Conservation (phyloP, 2,329 filamentous ascomycete species). For the Cladosporium sp. region DNA sequence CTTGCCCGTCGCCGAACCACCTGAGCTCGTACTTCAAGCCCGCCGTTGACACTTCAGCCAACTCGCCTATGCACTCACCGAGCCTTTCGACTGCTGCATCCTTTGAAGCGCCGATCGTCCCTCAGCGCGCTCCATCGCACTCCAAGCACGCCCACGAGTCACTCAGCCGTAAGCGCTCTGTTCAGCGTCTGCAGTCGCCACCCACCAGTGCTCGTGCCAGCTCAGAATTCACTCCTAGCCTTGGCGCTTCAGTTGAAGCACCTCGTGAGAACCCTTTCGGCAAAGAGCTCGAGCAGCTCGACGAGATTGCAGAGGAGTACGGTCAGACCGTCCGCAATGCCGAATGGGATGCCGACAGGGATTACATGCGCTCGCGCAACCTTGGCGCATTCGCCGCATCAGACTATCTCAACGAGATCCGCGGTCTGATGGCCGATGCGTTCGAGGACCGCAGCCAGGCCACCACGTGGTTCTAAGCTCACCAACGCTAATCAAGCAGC, state of each 20-base stretch:
- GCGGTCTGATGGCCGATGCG: conserved; percentile 57
- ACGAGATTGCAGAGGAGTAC: conserved; percentile 89
- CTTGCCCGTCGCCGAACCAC: conserved; percentile 51
- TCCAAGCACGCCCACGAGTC: conserved; percentile 82
- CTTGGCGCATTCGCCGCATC: conserved; percentile 70
- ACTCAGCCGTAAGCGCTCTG: conserved; percentile 64
- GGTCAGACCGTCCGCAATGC: conserved; percentile 54
- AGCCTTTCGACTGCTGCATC: conserved; percentile 52
- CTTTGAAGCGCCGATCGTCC: conserved; percentile 62
- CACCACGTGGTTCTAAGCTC: conserved; percentile 6
- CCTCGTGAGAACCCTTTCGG: conserved; percentile 68
- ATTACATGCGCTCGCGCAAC: conserved; percentile 64
- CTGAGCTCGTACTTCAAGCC: conserved; percentile 55
- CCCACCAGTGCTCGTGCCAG: conserved; percentile 51
- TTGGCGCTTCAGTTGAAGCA: conserved; percentile 42
- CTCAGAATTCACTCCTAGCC: conserved; percentile 50
- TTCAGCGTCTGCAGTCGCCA: conserved; percentile 41
- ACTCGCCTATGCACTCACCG: conserved; percentile 43
- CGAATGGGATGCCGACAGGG: conserved; percentile 69
- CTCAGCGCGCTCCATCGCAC: conserved; percentile 76
- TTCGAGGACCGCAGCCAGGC: conserved; percentile 20
- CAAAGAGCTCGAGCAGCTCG: conserved; percentile 83
- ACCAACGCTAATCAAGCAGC: not conserved
- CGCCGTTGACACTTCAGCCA: conserved; percentile 34
- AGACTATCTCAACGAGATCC: conserved; percentile 80